phyloP scores from a whole-genome alignment of 1,139 yeast genomes.

The Yamadazyma atmosphaerica region DNA sequence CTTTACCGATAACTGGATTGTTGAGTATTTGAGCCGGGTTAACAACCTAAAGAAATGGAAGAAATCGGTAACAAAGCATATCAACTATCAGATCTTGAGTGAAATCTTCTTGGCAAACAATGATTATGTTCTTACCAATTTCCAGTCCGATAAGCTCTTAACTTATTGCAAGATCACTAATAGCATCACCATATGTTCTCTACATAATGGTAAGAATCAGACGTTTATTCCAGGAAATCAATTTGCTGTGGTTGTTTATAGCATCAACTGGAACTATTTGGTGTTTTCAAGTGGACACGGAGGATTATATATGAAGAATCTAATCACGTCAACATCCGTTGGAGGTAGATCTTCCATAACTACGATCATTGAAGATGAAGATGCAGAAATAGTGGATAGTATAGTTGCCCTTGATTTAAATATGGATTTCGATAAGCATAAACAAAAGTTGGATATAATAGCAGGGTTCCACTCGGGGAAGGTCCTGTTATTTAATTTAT shows the following conservation, averaged over 20 bases:
- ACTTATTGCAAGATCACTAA: slow-evolving; percentile 35
- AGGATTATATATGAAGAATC: slow-evolving; percentile 32
- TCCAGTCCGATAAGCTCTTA: slow-evolving; percentile 36
- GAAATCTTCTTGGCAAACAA: slow-evolving; percentile 25
- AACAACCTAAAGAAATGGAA: slow-evolving; percentile 50
- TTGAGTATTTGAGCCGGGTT: slow-evolving; percentile 54
- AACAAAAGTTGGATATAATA: slow-evolving; percentile 26
- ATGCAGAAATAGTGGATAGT: slow-evolving; percentile 6
- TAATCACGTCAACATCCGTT: slow-evolving; percentile 34
- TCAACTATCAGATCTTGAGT: slow-evolving; percentile 31
- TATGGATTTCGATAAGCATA: slow-evolving; percentile 23
- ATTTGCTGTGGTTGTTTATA: slow-evolving; percentile 23
- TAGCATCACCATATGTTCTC: slow-evolving; percentile 36
- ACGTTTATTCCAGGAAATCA: slow-evolving; percentile 38
- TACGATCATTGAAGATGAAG: slow-evolving; percentile 14
- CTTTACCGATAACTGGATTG: slow-evolving; percentile 51
- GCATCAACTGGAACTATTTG: slow-evolving; percentile 36
- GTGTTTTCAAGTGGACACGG: slow-evolving; percentile 32
- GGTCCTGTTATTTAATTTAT: slow-evolving; percentile 28
- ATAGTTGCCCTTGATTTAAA: slow-evolving; percentile 25
- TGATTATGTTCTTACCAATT: slow-evolving; percentile 35
- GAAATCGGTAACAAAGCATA: slow-evolving; percentile 39
- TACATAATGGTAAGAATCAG: slow-evolving; percentile 43
- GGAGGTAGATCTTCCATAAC: slow-evolving; percentile 25
- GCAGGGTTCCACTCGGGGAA: slow-evolving; percentile 27